These are phyloP conservation scores for Daldinia bambusicola DNA, from an alignment of 495 filamentous ascomycete genomes.

Conservation along the genomic window DNA sequence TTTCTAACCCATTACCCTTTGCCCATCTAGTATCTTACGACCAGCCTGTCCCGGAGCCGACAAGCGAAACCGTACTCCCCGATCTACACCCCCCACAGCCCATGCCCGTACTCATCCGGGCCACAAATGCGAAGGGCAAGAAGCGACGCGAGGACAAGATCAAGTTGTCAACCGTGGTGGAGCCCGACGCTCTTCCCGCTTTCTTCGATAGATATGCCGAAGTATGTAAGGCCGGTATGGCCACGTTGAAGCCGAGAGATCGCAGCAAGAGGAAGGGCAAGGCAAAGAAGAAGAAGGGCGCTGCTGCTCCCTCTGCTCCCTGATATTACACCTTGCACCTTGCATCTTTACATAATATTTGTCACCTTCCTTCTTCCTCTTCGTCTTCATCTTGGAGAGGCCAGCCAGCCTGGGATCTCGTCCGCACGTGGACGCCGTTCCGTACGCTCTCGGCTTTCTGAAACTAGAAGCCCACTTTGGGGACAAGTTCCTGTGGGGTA, in stretches of 20 bases:
- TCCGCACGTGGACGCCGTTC: neutral
- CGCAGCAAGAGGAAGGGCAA: conserved; percentile 83
- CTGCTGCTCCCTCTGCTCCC: conserved; percentile 35
- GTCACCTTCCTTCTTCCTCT: neutral
- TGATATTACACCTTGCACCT: neutral
- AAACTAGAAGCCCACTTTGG: neutral
- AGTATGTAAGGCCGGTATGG: conserved; percentile 88
- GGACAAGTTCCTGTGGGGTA: neutral
- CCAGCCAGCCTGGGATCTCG: neutral
- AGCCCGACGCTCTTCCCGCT: conserved; percentile 74
- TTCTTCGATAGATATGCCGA: conserved; percentile 94
- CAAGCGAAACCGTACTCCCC: conserved; percentile 57
- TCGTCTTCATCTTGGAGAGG: neutral
- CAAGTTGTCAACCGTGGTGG: conserved; percentile 87
- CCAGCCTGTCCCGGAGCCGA: conserved; percentile 43
- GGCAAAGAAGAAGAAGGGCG: conserved; percentile 77
- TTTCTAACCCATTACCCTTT: conserved; percentile 22
- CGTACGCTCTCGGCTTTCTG: neutral
- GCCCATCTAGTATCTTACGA: conserved; percentile 49
- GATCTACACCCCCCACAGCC: conserved; percentile 66
- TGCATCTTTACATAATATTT: neutral
- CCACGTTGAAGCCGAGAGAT: conserved; percentile 88
- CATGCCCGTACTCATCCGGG: conserved; percentile 81
- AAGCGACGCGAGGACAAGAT: conserved; percentile 64
- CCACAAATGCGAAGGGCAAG: conserved; percentile 77